phyloP scores from a whole-genome alignment of 495 filamentous ascomycete genomes.

The Xylaria curta region DNA sequence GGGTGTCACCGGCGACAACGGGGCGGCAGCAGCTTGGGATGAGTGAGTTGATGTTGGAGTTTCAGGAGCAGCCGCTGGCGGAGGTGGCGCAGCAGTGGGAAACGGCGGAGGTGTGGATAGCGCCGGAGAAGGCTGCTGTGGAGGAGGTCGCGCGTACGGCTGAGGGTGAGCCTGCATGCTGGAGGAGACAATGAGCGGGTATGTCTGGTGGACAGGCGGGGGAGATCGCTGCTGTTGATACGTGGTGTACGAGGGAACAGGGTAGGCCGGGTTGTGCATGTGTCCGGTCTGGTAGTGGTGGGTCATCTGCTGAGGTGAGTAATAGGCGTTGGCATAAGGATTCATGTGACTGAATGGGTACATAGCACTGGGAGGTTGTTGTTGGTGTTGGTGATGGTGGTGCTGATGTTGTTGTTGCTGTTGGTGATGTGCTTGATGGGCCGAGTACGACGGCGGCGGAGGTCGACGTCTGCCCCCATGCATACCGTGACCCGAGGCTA shows the following conservation, averaged over 20 bases:
- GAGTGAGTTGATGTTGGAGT: conserved; percentile 53
- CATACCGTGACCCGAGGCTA: conserved; percentile 33
- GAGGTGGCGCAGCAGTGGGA: conserved; percentile 48
- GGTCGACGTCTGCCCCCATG: conserved; percentile 39
- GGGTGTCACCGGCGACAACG: conserved; percentile 47
- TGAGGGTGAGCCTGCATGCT: conserved; percentile 42
- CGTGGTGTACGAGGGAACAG: conserved; percentile 44
- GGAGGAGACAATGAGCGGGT: conserved; percentile 47
- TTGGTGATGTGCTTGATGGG: conserved; percentile 27
- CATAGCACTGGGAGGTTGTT: conserved; percentile 35
- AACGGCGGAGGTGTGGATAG: conserved; percentile 49
- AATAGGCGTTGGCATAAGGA: conserved; percentile 46
- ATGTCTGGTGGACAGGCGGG: conserved; percentile 50
- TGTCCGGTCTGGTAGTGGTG: conserved; percentile 51
- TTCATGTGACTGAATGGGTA: conserved; percentile 47
- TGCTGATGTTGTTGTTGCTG: conserved; percentile 39
- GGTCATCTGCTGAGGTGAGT: conserved; percentile 41
- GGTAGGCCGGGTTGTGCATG: conserved; percentile 43
- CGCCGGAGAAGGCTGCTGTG: conserved; percentile 46
- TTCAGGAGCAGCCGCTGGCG: conserved; percentile 41
- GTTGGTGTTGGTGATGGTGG: conserved; percentile 32
- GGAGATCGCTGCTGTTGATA: conserved; percentile 45
- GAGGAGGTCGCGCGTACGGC: conserved; percentile 48
- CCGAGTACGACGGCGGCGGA: conserved; percentile 43
- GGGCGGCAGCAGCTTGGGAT: conserved; percentile 47